Conservation (phyloP, 495 filamentous ascomycete genomes). For the Aspergillus funiculosus region DNA sequence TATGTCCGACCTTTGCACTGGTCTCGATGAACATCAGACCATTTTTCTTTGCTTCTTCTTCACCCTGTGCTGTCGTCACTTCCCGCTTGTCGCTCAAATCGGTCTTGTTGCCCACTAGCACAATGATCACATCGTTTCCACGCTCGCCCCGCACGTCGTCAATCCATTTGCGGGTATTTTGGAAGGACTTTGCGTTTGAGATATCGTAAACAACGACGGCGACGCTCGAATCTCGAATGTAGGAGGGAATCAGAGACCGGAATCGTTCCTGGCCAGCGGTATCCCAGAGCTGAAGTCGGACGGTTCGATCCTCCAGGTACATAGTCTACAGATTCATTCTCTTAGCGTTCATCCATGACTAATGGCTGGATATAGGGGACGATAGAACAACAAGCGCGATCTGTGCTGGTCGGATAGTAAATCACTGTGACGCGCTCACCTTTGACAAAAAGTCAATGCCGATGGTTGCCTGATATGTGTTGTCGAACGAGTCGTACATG, state of each 20-base stretch:
- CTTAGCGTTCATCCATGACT: not conserved
- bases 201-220: constrained; percentile 99
- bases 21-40: constrained; percentile 98
- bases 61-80: constrained; percentile 88
- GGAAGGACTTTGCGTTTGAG: constrained; percentile 92
- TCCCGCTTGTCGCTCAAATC: constrained; percentile 96
- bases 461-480: constrained; percentile 99
- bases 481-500: constrained; percentile 99
- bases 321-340: constrained; percentile 62
- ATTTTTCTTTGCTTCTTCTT: constrained; percentile 97
- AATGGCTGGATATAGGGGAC: not conserved
- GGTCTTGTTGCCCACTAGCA: constrained; percentile 97
- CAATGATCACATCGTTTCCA: constrained; percentile 97
- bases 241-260: constrained; percentile 91
- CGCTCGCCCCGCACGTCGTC: constrained; percentile 96
- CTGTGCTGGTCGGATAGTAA: not conserved
- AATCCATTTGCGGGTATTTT: constrained; percentile 98
- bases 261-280: constrained; percentile 97
- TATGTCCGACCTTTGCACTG: constrained; percentile 95
- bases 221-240: constrained; percentile 95
- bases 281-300: constrained; percentile 96
- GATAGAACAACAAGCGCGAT: not conserved
- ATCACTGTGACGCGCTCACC: constrained; percentile 48
- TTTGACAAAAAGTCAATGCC: constrained; percentile 99
- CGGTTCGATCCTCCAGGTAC: constrained; percentile 98